phyloP scores from a whole-genome alignment of 176 grass and related monocot species.

The Hsuehochloa calcarea region DNA sequence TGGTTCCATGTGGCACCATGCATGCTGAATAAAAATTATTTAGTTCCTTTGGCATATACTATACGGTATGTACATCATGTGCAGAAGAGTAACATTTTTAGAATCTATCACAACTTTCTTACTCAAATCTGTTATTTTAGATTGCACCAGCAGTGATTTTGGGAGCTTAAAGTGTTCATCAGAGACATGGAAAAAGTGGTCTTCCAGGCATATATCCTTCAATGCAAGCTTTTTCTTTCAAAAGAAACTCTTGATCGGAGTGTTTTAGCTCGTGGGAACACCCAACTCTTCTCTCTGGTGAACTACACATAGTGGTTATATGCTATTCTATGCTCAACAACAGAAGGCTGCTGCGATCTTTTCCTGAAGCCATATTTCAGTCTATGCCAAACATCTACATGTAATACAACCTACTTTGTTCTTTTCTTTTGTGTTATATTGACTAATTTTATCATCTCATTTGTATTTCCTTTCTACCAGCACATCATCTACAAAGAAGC shows the following conservation, averaged over 20 bases:
- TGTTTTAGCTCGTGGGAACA: slow-evolving; percentile 53
- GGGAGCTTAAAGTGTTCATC: slow-evolving; percentile 43
- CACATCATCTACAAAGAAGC: slow-evolving; percentile 39
- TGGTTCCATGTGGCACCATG: background rate
- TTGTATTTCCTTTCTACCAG: slow-evolving; percentile 19
- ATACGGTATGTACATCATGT: background rate
- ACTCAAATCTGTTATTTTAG: slow-evolving; percentile 37
- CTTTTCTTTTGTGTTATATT: slow-evolving; percentile 25
- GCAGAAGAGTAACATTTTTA: background rate
- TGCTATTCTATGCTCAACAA: slow-evolving; percentile 48
- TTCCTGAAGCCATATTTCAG: slow-evolving; percentile 45
- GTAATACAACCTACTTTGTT: slow-evolving; percentile 31
- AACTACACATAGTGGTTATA: slow-evolving; percentile 72
- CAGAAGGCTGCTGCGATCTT: slow-evolving; percentile 50
- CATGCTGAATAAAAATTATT: background rate
- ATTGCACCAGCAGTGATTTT: slow-evolving; percentile 44
- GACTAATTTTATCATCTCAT: background rate
- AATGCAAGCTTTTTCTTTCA: slow-evolving; percentile 45
- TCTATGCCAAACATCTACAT: slow-evolving; percentile 51
- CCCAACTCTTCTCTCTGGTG: slow-evolving; percentile 54
- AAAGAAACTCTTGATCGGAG: slow-evolving; percentile 61
- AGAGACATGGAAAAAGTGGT: slow-evolving; percentile 75
- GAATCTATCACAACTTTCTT: slow-evolving; percentile 4
- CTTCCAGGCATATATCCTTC: slow-evolving; percentile 43
- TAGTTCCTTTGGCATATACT: slow-evolving; percentile 5